Evolutionary conservation across 768 basidiomycete genomes (phyloP).

Genomic region (Gymnopilus junonius): DNA sequence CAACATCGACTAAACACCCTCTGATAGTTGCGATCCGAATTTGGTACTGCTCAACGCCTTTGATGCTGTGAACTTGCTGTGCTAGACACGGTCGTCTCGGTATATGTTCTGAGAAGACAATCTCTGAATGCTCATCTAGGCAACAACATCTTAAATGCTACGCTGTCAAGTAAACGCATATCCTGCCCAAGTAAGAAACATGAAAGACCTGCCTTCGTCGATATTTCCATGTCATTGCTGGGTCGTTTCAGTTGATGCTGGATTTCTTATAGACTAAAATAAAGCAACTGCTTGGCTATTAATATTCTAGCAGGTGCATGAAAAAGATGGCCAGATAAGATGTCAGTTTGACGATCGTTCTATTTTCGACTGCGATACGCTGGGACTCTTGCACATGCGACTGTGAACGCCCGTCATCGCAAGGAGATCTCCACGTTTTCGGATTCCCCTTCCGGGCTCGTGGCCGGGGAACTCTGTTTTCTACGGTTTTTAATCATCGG

Average conservation of each 20-base stretch:
- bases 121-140: no score
- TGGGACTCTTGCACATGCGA: background rate
- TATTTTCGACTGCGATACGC: background rate
- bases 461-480: slow-evolving; percentile 4
- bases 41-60: background rate
- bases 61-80: background rate
- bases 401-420: background rate
- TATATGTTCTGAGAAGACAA: background rate
- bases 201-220: background rate
- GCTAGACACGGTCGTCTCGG: background rate
- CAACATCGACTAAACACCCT: background rate
- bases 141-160: no score
- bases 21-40: background rate
- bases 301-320: background rate
- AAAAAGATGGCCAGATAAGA: background rate
- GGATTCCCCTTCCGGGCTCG: slow-evolving; percentile 6
- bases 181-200: background rate
- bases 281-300: background rate
- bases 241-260: background rate
- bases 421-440: slow-evolving; percentile 11
- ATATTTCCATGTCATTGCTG: no score
- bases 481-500: slow-evolving; percentile 11
- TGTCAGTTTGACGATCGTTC: background rate
- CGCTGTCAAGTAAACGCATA: background rate
- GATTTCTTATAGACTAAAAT: background rate